Conservation (phyloP, 202 grass and related monocot species). For the Elaeis oleifera region DNA sequence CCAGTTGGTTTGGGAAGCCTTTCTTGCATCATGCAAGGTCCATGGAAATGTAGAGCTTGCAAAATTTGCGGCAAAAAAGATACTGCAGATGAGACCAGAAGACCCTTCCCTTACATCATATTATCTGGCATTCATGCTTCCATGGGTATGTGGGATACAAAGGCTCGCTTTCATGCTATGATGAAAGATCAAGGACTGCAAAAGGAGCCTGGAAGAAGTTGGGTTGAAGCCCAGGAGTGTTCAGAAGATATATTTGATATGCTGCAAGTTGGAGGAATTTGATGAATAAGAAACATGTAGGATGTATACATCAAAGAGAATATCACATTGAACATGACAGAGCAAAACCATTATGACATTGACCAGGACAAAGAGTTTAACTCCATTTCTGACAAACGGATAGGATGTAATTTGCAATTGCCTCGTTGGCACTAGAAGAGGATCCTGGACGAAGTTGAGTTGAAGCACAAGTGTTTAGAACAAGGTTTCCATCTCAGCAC, state of each 20-base stretch:
- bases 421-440: slow-evolving; percentile 22
- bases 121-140: slow-evolving; percentile 67
- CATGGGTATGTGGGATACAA: slow-evolving; percentile 56
- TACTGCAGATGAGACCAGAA: slow-evolving; percentile 46
- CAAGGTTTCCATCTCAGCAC: too few species aligned
- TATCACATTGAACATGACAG: too few species aligned
- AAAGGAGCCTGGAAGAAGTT: slow-evolving; percentile 51
- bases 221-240: slow-evolving; percentile 31
- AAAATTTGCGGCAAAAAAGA: slow-evolving; percentile 50
- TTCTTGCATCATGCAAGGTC: slow-evolving; percentile 54
- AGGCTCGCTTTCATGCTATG: slow-evolving; percentile 27
- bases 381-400: too few species aligned
- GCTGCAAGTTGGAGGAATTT: slow-evolving; percentile 34
- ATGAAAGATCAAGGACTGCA: slow-evolving; percentile 28
- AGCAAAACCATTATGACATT: too few species aligned
- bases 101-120: slow-evolving; percentile 61
- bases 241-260: slow-evolving; percentile 25
- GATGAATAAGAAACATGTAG: neutral
- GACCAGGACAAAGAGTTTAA: too few species aligned
- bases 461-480: slow-evolving; percentile 20
- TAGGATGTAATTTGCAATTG: too few species aligned
- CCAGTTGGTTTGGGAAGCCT: slow-evolving; percentile 50
- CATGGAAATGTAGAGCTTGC: slow-evolving; percentile 46
- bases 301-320: too few species aligned
- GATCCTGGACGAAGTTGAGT: slow-evolving; percentile 42